Evolutionary conservation across 164 flowering plant genomes (phyloP).

Genomic region (Annona squamosa): DNA sequence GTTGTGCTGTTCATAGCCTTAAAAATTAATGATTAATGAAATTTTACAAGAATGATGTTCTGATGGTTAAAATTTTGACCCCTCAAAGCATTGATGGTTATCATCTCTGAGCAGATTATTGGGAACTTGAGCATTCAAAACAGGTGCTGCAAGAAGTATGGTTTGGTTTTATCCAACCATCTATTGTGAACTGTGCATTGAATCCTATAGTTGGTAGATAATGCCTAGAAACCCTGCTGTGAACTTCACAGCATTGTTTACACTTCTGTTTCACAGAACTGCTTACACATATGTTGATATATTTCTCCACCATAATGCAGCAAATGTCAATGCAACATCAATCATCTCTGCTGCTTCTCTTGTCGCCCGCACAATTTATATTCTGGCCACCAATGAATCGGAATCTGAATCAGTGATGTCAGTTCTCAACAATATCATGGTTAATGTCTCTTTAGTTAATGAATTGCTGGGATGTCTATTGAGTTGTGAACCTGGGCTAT

Average conservation of each 20-base stretch:
- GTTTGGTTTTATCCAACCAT: background rate
- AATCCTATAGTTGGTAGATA: too few relatives aligned
- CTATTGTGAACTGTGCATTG: too few relatives aligned
- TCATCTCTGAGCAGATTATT: background rate
- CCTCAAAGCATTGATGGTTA: background rate
- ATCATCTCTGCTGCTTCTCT: constrained; percentile 77
- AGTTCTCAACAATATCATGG: constrained; percentile 41
- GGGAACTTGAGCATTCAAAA: background rate
- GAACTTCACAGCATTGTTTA: too few relatives aligned
- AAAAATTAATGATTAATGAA: background rate
- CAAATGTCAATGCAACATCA: constrained; percentile 73
- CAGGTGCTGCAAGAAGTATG: background rate
- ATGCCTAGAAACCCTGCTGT: too few relatives aligned
- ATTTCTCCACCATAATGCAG: constrained; percentile 31
- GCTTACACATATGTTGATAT: background rate
- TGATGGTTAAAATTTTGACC: background rate
- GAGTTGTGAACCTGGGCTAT: constrained; percentile 80
- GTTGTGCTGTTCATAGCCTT: background rate
- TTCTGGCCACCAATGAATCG: constrained; percentile 54
- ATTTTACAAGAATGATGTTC: background rate
- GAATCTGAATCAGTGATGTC: constrained; percentile 30
- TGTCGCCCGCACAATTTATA: constrained; percentile 74
- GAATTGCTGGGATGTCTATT: constrained; percentile 72
- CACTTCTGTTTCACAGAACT: background rate
- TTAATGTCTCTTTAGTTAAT: constrained; percentile 68